These are phyloP conservation scores for Peniophora sp. DNA, from an alignment of 1,284 basidiomycete genomes.

Conservation along the genomic window DNA sequence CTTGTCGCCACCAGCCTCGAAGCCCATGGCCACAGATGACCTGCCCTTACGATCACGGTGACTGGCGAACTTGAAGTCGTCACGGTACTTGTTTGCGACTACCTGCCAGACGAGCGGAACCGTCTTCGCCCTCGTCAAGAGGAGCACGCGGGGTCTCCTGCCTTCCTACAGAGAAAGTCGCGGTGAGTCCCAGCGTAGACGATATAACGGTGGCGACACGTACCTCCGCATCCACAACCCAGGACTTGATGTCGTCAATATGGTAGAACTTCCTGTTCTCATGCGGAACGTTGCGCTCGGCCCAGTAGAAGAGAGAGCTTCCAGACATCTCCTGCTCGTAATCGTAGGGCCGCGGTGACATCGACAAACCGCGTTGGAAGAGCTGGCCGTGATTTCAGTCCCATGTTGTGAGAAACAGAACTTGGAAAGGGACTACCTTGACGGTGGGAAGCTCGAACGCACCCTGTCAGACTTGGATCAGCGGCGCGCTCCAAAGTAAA, in stretches of 20 bases:
- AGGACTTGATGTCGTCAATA: conserved; percentile 47
- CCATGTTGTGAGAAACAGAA: no score
- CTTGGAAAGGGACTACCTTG: conserved; percentile 38
- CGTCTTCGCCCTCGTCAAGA: conserved; percentile 70
- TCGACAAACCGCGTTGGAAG: conserved; percentile 66
- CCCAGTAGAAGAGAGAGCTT: conserved; percentile 67
- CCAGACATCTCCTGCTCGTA: conserved; percentile 60
- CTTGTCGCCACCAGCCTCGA: conserved; percentile 44
- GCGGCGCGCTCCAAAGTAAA: not conserved
- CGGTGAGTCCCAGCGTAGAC: not conserved
- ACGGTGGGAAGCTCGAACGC: conserved; percentile 91
- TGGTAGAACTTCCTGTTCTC: conserved; percentile 57
- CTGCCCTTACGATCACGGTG: conserved; percentile 62
- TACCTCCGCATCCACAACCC: conserved; percentile 25
- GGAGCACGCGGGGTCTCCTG: conserved; percentile 57
- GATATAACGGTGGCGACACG: not conserved
- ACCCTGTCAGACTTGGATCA: conserved; percentile 30
- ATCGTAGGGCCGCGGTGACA: conserved; percentile 64
- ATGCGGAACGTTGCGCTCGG: conserved; percentile 66
- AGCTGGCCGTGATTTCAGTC: conserved; percentile 33
- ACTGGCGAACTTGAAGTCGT: conserved; percentile 59
- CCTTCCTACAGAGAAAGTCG: conserved; percentile 30
- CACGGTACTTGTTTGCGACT: conserved; percentile 67
- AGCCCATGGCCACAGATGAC: conserved; percentile 47
- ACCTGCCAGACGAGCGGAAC: conserved; percentile 84